phyloP scores from a whole-genome alignment of 1,139 yeast genomes.

The Ogataea hybrid region DNA sequence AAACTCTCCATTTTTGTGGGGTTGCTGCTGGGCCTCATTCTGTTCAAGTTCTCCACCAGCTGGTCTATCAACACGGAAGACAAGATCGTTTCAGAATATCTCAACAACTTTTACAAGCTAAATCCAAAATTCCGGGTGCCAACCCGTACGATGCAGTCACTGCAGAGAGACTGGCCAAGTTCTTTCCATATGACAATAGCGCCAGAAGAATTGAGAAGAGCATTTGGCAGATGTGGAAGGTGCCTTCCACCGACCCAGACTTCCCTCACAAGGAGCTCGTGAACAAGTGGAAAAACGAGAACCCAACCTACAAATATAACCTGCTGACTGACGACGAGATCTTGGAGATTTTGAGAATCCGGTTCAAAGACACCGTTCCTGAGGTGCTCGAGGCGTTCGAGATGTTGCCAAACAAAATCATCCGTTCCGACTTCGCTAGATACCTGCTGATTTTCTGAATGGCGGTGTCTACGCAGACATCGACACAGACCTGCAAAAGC shows the following conservation, averaged over 20 bases:
- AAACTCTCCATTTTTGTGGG: constrained; percentile 26
- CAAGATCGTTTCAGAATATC: constrained; percentile 23
- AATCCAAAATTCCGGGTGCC: constrained; percentile 33
- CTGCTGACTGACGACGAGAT: constrained; percentile 55
- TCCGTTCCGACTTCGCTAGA: constrained; percentile 54
- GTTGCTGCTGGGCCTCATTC: constrained; percentile 25
- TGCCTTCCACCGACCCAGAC: constrained; percentile 50
- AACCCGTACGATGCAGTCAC: constrained; percentile 33
- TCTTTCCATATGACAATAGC: constrained; percentile 32
- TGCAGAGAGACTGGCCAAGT: constrained; percentile 27
- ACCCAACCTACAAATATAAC: constrained; percentile 63
- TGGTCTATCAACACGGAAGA: constrained; percentile 26
- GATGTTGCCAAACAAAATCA: constrained; percentile 52
- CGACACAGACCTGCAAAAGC: constrained; percentile 40
- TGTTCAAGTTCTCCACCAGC: constrained; percentile 25
- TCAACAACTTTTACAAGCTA: constrained; percentile 29
- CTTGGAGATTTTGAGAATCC: constrained; percentile 25
- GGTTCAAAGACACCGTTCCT: constrained; percentile 38
- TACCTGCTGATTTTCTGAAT: constrained; percentile 47
- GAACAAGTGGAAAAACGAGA: constrained; percentile 51
- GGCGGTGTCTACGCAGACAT: constrained; percentile 60
- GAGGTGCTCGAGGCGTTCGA: constrained; percentile 50
- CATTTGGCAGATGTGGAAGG: constrained; percentile 99
- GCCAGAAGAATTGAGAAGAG: constrained; percentile 75
- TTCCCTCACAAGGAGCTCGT: constrained; percentile 51